These are phyloP conservation scores for Ustilago trichophora DNA, from an alignment of 1,284 basidiomycete species.

Conservation along the genomic window DNA sequence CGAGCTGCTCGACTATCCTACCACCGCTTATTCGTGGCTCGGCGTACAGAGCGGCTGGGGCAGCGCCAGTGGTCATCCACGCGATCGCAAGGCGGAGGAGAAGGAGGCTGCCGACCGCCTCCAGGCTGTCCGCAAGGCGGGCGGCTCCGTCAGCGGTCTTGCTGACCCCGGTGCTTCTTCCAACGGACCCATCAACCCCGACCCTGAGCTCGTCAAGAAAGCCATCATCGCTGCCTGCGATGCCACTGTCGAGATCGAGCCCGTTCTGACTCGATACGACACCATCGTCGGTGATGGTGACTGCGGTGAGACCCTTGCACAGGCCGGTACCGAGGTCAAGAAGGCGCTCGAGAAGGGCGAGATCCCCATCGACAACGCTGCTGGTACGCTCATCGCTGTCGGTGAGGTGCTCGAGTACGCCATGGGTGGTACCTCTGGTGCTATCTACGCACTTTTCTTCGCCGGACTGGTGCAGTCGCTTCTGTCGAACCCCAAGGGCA, in stretches of 20 bases:
- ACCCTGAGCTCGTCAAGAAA: constrained; percentile 57
- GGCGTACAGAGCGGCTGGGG: constrained; percentile 65
- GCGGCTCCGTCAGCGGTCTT: constrained; percentile 58
- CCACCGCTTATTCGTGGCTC: constrained; percentile 68
- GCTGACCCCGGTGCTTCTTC: constrained; percentile 44
- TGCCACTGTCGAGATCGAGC: constrained; percentile 68
- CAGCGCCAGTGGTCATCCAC: constrained; percentile 46
- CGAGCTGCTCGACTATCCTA: constrained; percentile 68
- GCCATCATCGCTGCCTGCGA: constrained; percentile 66
- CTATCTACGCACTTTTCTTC: constrained; percentile 72
- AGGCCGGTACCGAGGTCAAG: constrained; percentile 56
- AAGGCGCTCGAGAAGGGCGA: constrained; percentile 55
- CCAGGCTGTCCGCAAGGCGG: constrained; percentile 50
- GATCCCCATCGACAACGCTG: constrained; percentile 57
- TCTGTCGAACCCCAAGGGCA: constrained; percentile 39
- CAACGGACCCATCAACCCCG: constrained; percentile 54
- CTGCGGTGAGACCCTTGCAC: constrained; percentile 64
- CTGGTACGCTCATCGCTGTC: constrained; percentile 60
- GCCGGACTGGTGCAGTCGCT: constrained; percentile 67
- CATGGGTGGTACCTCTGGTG: constrained; percentile 68
- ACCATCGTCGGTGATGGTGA: constrained; percentile 67
- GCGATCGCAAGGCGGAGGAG: constrained; percentile 57
- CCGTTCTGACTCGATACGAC: constrained; percentile 69
- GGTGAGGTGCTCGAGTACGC: constrained; percentile 62
- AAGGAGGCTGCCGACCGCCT: constrained; percentile 59